Percentiles rank a stretch among this genome's conserved stretches.
phyloP scores from a whole-genome alignment of 176 grass and related monocot species.

The Oryza meridionalis region DNA sequence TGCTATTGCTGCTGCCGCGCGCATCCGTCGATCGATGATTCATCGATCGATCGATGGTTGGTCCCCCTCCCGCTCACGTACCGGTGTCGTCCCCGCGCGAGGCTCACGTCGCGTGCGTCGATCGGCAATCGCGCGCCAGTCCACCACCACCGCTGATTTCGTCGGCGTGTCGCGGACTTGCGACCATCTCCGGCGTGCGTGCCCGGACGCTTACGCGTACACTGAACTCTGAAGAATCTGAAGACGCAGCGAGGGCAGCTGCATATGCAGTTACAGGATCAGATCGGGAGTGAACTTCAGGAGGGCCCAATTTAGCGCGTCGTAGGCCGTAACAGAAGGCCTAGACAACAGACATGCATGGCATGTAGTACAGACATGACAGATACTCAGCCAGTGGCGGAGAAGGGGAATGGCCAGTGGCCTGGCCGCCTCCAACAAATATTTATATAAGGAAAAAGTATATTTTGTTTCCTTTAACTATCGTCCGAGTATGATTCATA shows the following conservation, averaged over 20 bases:
- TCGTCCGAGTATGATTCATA: too few species aligned
- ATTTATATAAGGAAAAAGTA: too few species aligned
- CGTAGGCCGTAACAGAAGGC: background rate
- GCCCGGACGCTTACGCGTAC: too few species aligned
- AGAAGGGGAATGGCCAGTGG: too few species aligned
- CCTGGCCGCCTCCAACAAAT: too few species aligned
- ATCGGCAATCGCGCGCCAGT: background rate
- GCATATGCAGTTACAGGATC: background rate
- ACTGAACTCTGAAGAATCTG: background rate
- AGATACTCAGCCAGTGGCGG: too few species aligned
- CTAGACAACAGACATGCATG: too few species aligned
- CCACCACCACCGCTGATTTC: background rate
- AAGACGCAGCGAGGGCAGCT: background rate
- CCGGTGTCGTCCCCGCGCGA: background rate
- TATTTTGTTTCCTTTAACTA: too few species aligned
- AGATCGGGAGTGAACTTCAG: background rate
- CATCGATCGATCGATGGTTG: background rate
- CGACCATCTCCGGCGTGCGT: background rate
- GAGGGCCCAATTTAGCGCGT: background rate
- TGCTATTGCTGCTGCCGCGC: background rate
- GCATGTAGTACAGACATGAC: too few species aligned
- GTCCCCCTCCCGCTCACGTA: background rate
- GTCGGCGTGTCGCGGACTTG: background rate
- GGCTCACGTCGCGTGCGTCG: background rate
- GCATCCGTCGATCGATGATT: background rate